phyloP scores from a whole-genome alignment of 352 stramenopile species.

The Globisporangium abappressorium region DNA sequence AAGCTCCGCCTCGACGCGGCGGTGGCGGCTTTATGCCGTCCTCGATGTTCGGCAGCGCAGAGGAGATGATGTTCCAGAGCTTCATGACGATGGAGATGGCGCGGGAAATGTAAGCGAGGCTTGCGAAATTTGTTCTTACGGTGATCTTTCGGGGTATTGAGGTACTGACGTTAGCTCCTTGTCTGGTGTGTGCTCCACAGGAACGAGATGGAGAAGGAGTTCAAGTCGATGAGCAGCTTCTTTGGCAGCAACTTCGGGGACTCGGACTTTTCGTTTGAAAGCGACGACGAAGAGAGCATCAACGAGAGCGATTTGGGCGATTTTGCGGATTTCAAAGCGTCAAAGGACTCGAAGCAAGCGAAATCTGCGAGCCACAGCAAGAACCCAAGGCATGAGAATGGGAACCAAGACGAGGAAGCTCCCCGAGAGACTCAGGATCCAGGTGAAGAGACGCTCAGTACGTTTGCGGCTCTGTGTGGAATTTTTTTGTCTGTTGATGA shows the following conservation, averaged over 20 bases:
- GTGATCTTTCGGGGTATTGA: too few relatives aligned
- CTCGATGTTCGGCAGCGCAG: conserved; percentile 13
- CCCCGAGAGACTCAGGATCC: neutral
- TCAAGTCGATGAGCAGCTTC: conserved; percentile 47
- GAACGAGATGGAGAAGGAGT: conserved; percentile 38
- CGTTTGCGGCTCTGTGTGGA: neutral
- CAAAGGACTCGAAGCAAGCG: neutral
- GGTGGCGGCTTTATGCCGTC: conserved; percentile 4
- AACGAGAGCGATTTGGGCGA: conserved; percentile 3
- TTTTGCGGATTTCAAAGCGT: neutral
- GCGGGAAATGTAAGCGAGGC: conserved; percentile 17
- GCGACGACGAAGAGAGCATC: conserved; percentile 5
- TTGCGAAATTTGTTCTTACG: neutral
- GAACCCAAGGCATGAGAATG: neutral
- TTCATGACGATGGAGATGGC: conserved; percentile 24
- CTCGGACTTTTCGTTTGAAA: conserved; percentile 21
- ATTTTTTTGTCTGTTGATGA: too few relatives aligned
- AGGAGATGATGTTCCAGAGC: conserved; percentile 15
- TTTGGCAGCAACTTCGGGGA: conserved; percentile 26
- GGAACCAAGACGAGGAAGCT: neutral
- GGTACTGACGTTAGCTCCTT: too few relatives aligned
- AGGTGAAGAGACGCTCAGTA: neutral
- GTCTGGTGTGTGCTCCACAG: conserved; percentile 4
- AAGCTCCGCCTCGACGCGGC: neutral
- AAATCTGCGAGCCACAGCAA: neutral